Conservation (phyloP, 257 asterid species). For the Solanum rostratum region DNA sequence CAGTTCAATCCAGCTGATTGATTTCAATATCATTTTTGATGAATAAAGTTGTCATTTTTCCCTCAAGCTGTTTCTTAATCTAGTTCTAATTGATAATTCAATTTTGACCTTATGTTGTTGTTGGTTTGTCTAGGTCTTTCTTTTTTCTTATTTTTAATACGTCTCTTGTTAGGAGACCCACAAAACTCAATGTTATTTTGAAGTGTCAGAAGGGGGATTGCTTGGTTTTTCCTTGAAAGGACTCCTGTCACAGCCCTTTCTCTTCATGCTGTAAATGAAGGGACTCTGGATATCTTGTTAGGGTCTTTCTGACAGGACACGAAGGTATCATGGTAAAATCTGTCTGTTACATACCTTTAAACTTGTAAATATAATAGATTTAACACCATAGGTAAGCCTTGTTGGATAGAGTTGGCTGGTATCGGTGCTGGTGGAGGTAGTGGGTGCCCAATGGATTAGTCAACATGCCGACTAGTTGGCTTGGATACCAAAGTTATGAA, state of each 20-base stretch:
- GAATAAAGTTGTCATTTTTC: not conserved
- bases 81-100: not conserved
- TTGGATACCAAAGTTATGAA: not conserved
- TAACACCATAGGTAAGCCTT: not conserved
- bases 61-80: not conserved
- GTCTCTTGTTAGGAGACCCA: not conserved
- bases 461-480: not conserved
- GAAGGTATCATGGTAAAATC: not conserved
- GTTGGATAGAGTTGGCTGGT: not conserved
- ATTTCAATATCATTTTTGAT: not conserved
- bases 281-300: not conserved
- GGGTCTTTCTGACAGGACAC: not conserved
- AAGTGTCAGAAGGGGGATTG: not conserved
- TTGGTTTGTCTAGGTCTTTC: not conserved
- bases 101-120: not conserved
- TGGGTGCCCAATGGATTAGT: not conserved
- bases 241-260: not conserved
- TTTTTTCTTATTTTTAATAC: not conserved
- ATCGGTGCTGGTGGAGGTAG: not conserved
- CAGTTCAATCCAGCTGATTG: conserved; percentile 13
- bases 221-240: not conserved
- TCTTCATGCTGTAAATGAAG: not conserved
- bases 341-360: not conserved
- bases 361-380: not conserved
- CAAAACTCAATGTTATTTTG: not conserved